Evolutionary conservation across 2,329 filamentous ascomycete species (phyloP).

Genomic region (Tolypocladium inflatum): DNA sequence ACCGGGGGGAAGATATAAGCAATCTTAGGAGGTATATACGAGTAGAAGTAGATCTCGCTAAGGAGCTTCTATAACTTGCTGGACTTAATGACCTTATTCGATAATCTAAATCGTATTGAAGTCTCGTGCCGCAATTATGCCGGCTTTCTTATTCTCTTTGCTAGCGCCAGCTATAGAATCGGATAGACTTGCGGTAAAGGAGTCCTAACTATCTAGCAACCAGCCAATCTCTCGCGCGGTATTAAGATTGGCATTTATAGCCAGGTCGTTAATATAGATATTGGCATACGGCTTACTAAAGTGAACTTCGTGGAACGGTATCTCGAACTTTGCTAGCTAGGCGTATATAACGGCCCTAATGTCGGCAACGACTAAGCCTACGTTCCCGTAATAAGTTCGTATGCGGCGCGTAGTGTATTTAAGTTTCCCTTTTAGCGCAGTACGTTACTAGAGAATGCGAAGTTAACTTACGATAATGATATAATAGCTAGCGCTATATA

Average conservation of each 20-base stretch:
- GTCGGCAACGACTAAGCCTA: background rate
- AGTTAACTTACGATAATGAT: slow-evolving; percentile 17
- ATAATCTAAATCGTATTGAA: slow-evolving; percentile 21
- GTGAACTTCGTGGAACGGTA: background rate
- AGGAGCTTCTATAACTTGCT: slow-evolving; percentile 19
- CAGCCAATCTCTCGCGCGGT: slow-evolving; percentile 18
- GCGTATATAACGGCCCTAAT: background rate
- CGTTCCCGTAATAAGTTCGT: background rate
- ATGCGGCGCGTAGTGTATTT: background rate
- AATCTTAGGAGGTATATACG: slow-evolving; percentile 15
- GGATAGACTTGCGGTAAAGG: too few relatives aligned
- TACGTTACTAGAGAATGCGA: background rate
- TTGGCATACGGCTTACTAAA: background rate
- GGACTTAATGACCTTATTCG: slow-evolving; percentile 19
- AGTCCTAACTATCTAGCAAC: slow-evolving; percentile 14
- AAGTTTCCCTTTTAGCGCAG: background rate
- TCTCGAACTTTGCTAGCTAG: background rate
- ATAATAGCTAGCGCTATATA: slow-evolving; percentile 17
- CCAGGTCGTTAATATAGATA: background rate
- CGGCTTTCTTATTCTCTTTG: slow-evolving; percentile 12
- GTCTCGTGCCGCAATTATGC: slow-evolving; percentile 18
- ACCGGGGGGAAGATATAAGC: slow-evolving; percentile 12
- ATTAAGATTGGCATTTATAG: slow-evolving; percentile 17
- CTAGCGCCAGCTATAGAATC: slow-evolving; percentile 3
- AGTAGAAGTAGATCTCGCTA: slow-evolving; percentile 22